Evolutionary conservation across 2,329 filamentous ascomycete species (phyloP), one percentile per base, ranked within the genome.

Genomic region (Xylariales sp.): DNA sequence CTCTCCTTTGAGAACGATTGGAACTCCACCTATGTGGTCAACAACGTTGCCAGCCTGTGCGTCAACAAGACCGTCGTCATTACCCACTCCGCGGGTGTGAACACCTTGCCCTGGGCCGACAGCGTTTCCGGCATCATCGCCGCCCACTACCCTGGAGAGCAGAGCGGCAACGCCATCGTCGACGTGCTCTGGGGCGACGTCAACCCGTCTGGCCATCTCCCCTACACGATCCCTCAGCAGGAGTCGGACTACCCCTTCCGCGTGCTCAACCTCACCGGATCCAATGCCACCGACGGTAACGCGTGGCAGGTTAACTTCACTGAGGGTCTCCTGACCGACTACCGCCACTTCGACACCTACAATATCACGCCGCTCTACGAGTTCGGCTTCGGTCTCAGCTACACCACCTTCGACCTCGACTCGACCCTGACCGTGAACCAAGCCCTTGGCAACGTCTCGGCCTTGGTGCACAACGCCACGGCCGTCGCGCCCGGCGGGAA

Each of bases 81-180:
- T 5, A 17, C 83, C 11, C 81, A 85, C 53, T 68, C 77, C 2
- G 74, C 83, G n/a, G 81, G 81, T 2, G 65, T 77, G 33, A 58
- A 76, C 4, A 61, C 78, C 53, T 69, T 78, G 41, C 64, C 75
- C 4, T 81, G 70, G 56, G 69, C 72, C 43, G 62, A 78, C 28
- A 83, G 82, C 52, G 70, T 83, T 18, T 79, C 74, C 7, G 79
- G 76, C 18, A 72, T 83, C 37, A 52, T 83, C n/a, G 79, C 69
- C 47, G 76, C 75, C 11, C 73, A 75, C 52, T 62, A 81, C 27
- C 76, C 78, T 0, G 79, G 80, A 12, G 70, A 83, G 50, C 71
- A 84, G 48, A 72, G 69, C 15, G 80, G 80, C 13, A 75, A 79
- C 44, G 63, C 76, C 4, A 69, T 83, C 25, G 72, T 72, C 5